Evolutionary conservation across 352 stramenopile species (phyloP), one percentile per base, ranked within the genome.

Genomic region (Blastocystis sp.): DNA sequence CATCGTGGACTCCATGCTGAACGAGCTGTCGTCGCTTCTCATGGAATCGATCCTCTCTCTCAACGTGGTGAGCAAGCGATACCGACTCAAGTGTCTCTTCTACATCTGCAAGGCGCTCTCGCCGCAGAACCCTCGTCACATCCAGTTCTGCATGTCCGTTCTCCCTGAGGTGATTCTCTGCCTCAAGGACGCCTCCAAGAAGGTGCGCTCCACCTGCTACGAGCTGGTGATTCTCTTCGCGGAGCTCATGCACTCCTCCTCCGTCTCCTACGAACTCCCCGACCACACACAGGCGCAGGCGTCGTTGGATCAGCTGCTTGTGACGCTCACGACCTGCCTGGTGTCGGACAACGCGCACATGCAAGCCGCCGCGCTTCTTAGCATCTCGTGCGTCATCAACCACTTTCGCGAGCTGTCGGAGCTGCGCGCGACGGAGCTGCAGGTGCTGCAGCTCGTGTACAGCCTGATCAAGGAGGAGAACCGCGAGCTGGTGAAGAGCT

Each of bases 381-480:
- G 16, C 29, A 62, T 90, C 19, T 51, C n/a, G 16, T 59, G 66
- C 26, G 26, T 92, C 35, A 61, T 88, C 24, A 33, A 66, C 60
- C 70, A 78, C 37, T 77, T 70, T 77, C 6, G 21, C 39, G 50
- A 74, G 3, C 35, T 62, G 10, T 24, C 66, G 19, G 37, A 21
- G 21, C 31, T 90, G 39, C 62, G 88, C 61, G 77, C 70, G 50
- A 62, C 90, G 92, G 2, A 90, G 60, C 60, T 94, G 93, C 88
- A 95, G 94, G 71, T 94, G 91, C 24, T 92, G 88, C 62, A 94
- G 92, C 41, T 85, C 12, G 61, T 65, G 19, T 82, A 91, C 45
- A 31, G 63, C 4, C 74, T 91, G 9, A 76, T 90, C 29, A 29
- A 82, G 29, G 65, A 67, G 45, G 90, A 91, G 12, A 82, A 50